phyloP scores from a whole-genome alignment of 2,329 filamentous ascomycete species.

The Orbilia oligospora region DNA sequence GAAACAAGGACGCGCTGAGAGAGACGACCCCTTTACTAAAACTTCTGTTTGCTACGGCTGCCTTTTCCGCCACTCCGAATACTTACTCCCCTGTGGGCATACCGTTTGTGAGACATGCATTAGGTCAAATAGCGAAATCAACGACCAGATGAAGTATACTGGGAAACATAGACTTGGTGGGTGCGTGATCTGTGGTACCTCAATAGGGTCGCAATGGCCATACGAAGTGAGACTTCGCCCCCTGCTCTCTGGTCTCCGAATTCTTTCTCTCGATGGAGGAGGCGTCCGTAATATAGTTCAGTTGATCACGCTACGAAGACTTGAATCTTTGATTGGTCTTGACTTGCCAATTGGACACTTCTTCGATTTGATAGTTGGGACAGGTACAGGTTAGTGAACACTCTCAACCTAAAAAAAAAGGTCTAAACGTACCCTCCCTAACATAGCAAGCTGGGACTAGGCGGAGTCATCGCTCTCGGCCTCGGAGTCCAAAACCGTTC shows the following conservation, averaged over 20 bases:
- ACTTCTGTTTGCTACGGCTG: constrained; percentile 31
- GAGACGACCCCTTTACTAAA: not conserved
- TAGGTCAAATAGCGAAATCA: not conserved
- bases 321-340: constrained; percentile 20
- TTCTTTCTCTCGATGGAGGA: constrained; percentile 40
- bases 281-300: constrained; percentile 22
- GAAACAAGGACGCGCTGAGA: not conserved
- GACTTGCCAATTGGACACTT: constrained; percentile 31
- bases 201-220: constrained; percentile 8
- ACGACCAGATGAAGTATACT: not conserved
- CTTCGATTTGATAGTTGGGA: constrained; percentile 37
- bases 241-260: constrained; percentile 3
- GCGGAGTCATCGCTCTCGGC: constrained; percentile 19
- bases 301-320: constrained; percentile 1
- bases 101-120: constrained; percentile 16
- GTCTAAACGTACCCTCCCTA: too few species aligned
- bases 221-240: constrained; percentile 6
- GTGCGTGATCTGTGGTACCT: constrained; percentile 16
- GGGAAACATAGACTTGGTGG: not conserved
- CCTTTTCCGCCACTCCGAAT: constrained; percentile 5
- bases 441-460: not conserved
- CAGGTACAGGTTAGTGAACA: constrained; percentile 38
- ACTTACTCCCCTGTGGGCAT: constrained; percentile 26
- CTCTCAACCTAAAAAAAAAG: too few species aligned
- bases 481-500: not conserved